These are phyloP conservation scores for Cercospora berteroae DNA, from an alignment of 2,329 filamentous ascomycete genomes.

Conservation along the genomic window DNA sequence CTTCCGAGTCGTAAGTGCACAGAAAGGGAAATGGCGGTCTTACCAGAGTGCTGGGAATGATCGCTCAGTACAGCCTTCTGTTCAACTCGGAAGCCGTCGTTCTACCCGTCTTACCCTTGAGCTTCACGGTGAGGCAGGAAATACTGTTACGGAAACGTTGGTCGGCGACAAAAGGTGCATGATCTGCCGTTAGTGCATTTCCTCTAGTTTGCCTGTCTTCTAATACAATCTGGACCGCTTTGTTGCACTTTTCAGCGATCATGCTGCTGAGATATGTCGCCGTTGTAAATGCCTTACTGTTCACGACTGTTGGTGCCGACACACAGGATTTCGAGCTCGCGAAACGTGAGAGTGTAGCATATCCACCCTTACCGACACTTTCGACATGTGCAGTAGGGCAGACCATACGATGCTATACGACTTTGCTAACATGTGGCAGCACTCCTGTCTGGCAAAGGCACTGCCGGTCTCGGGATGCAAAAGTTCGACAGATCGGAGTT, in stretches of 20 bases:
- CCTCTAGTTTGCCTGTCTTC: not conserved
- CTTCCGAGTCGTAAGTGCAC: not conserved
- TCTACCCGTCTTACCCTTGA: not conserved
- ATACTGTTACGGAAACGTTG: not conserved
- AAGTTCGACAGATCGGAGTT: slow-evolving; percentile 8
- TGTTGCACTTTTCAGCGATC: not conserved
- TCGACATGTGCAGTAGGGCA: slow-evolving; percentile 21
- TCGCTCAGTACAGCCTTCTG: not conserved
- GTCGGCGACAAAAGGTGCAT: not conserved
- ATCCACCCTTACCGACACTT: slow-evolving; percentile 14
- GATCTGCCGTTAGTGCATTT: not conserved
- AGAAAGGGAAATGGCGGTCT: not conserved
- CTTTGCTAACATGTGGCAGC: slow-evolving; percentile 1
- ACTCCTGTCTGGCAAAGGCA: slow-evolving; percentile 12
- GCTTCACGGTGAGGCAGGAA: not conserved
- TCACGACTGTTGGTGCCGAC: not conserved
- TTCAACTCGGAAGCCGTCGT: not conserved
- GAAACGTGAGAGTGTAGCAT: not conserved
- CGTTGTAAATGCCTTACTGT: not conserved
- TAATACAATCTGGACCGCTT: slow-evolving; percentile 8
- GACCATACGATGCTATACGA: not conserved
- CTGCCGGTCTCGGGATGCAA: slow-evolving; percentile 16
- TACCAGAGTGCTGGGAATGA: not conserved
- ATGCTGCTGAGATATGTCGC: not conserved
- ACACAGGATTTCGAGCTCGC: not conserved